phyloP scores from a whole-genome alignment of 768 basidiomycete genomes.

The Tephrocybe sp. region DNA sequence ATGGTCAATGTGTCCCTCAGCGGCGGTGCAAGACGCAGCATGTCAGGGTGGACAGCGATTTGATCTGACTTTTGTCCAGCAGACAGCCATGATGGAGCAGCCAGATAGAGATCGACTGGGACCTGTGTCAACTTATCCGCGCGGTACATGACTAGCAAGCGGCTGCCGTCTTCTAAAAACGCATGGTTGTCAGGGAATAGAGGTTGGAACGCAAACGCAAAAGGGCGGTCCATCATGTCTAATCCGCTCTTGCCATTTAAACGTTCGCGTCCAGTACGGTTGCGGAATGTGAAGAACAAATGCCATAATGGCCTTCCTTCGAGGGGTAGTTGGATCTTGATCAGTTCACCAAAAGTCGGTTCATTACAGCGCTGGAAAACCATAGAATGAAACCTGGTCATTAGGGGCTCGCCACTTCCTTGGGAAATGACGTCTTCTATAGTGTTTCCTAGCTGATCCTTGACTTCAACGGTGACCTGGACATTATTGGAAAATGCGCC shows the following conservation, averaged over 20 bases:
- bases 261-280: constrained; percentile 58
- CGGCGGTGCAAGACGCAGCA: constrained; percentile 65
- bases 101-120: constrained; percentile 69
- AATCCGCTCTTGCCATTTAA: constrained; percentile 31
- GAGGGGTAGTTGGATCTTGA: constrained; percentile 80
- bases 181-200: constrained; percentile 74
- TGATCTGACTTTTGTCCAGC: constrained; percentile 63
- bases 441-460: constrained; percentile 64
- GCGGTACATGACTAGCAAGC: constrained; percentile 80
- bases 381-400: constrained; percentile 85
- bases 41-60: constrained; percentile 53
- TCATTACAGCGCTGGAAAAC: constrained; percentile 86
- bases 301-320: constrained; percentile 78
- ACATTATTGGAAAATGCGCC: constrained; percentile 64
- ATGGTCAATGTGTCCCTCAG: constrained; percentile 78
- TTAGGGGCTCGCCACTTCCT: constrained; percentile 81
- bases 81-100: constrained; percentile 60
- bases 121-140: constrained; percentile 71
- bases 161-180: constrained; percentile 89
- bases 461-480: constrained; percentile 90
- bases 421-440: constrained; percentile 76
- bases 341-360: constrained; percentile 91
- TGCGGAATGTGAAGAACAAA: constrained; percentile 91
- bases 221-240: constrained; percentile 67
- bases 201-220: constrained; percentile 92